These are phyloP conservation scores for Scedosporium dehoogii DNA, from an alignment of 2,329 filamentous ascomycete species.

Conservation along the genomic window DNA sequence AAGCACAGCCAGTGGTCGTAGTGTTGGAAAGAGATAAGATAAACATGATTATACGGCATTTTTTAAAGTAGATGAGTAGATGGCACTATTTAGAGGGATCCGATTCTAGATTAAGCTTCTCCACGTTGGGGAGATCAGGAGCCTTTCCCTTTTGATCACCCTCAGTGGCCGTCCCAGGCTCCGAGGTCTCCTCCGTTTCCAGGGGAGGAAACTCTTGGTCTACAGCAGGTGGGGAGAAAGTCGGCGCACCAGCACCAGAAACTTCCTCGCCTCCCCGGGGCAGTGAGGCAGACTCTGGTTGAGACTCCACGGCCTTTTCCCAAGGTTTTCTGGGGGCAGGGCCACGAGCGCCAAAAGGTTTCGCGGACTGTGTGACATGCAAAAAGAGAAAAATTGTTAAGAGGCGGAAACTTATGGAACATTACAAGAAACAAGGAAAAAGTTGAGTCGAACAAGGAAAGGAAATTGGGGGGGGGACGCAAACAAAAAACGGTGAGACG, in stretches of 20 bases:
- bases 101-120: background rate
- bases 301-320: slow-evolving; percentile 48
- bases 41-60: background rate
- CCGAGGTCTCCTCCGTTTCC: slow-evolving; percentile 12
- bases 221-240: slow-evolving; percentile 24
- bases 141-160: background rate
- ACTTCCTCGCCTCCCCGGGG: background rate
- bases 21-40: background rate
- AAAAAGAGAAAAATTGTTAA: background rate
- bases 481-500: background rate
- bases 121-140: background rate
- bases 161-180: background rate
- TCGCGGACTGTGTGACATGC: slow-evolving; percentile 26
- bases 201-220: slow-evolving; percentile 25
- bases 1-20: background rate
- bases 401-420: background rate
- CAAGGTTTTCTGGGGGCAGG: slow-evolving; percentile 57
- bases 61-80: background rate
- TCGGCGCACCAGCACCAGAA: slow-evolving; percentile 12
- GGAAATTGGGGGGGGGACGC: background rate
- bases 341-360: slow-evolving; percentile 33
- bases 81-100: background rate
- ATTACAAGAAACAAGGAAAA: background rate
- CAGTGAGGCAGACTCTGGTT: background rate
- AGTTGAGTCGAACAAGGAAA: background rate